These are phyloP conservation scores for Ceratobasidium sp. DNA, from an alignment of 1,284 basidiomycete genomes.

Conservation along the genomic window DNA sequence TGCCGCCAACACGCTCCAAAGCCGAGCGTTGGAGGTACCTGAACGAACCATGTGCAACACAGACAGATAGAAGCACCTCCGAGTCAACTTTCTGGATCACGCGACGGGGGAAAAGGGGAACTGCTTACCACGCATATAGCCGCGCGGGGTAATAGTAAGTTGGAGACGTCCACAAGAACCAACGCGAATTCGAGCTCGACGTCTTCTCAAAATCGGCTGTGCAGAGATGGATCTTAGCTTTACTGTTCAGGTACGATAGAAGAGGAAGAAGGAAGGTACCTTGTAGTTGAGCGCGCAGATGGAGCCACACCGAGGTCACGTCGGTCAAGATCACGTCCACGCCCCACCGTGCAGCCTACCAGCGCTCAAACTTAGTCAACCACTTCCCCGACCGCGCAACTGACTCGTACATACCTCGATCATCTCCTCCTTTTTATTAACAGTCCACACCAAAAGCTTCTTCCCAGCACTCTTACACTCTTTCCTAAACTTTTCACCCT, in stretches of 20 bases:
- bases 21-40: slow-evolving; percentile 33
- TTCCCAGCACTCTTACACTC: slow-evolving; percentile 87
- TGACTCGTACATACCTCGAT: slow-evolving; percentile 74
- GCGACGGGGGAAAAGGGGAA: neutral
- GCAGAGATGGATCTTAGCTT: no score
- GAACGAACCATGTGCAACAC: slow-evolving; percentile 14
- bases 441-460: slow-evolving; percentile 95
- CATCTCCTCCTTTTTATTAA: slow-evolving; percentile 93
- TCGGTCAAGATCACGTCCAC: slow-evolving; percentile 93
- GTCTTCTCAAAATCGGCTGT: slow-evolving; percentile 46
- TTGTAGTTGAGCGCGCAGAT: slow-evolving; percentile 74
- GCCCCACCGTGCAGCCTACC: slow-evolving; percentile 88
- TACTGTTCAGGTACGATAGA: slow-evolving; percentile 13
- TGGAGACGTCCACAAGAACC: slow-evolving; percentile 81
- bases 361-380: slow-evolving; percentile 25
- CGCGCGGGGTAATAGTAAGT: slow-evolving; percentile 70
- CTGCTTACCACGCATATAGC: slow-evolving; percentile 53
- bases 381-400: slow-evolving; percentile 36
- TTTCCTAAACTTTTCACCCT: slow-evolving; percentile 75
- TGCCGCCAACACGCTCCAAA: slow-evolving; percentile 43
- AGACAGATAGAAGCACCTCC: slow-evolving; percentile 20
- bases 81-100: slow-evolving; percentile 14
- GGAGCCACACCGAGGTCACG: slow-evolving; percentile 80
- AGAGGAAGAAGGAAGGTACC: slow-evolving; percentile 61
- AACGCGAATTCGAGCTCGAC: slow-evolving; percentile 56